Base-by-base conservation (phyloP, 305 asterid genomes). In the Fraxinus velutina region DNA sequence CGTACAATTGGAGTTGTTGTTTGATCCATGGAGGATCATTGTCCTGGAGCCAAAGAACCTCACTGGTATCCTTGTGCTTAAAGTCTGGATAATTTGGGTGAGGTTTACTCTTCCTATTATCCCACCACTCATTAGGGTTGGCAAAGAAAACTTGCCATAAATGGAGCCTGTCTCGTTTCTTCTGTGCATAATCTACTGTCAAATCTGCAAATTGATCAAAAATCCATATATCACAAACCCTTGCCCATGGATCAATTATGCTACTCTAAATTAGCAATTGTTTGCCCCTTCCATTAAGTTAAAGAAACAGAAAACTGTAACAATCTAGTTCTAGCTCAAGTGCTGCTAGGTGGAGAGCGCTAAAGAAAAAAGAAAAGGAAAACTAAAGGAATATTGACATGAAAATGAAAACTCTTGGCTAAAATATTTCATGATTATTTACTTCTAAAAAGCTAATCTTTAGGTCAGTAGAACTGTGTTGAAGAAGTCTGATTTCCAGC, bases 1-100 rank as follows among this genome's bases (percentile, higher is more conserved):
- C 96, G 12, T 73, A 86, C 83, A 89, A 19, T 71, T 84, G 79
- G 74, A 95, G 95, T 77, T 95, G 99, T 79, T 88, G 64, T 79
- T 62, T 88, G 84, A 95, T 81, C 99, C 98, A 95, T 36, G 97
- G 95, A 52, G 99, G 99, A 87, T 95, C 98, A 32, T 5, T 66
- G 30, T 29, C 80, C 0, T 0, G 4, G 52, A 93, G 89, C 97
- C 97, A 93, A 62, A 93, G 97, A 15, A 75, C 88, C 89, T 95
- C 99, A 79, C 89, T 89, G 1, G 97, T 91, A 85, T 87, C 90
- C 85, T 86, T 91, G 88, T 95, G 93, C 87, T 83, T 92, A 80
- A 95, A 95, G 86, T 95, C 98, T 0, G 99, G 98, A 4, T 0
- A 0, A 5, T 75, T 83, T 19, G 90, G 90, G 75, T 80, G 81